Percentiles rank a stretch among this genome's conserved stretches.
Conservation (phyloP, 805 yeast genomes). For the Lachancea cidri region DNA sequence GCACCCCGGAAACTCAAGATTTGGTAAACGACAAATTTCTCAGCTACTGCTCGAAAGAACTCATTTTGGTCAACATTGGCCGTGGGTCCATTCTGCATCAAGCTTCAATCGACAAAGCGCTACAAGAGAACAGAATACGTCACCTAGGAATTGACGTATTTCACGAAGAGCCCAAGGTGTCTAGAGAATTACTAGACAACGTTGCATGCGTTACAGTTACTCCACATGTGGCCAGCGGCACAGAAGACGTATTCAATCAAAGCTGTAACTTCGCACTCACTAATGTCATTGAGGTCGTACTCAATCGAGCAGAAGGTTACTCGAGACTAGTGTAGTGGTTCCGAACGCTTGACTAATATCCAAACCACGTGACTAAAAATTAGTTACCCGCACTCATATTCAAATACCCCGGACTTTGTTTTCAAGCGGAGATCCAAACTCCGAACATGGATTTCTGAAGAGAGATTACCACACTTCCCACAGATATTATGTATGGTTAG, state of each 20-base stretch:
- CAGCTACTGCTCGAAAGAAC: conserved; percentile 17
- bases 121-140: conserved; percentile 40
- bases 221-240: conserved; percentile 62
- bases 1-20: conserved; percentile 46
- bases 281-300: conserved; percentile 12
- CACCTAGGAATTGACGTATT: conserved; percentile 61
- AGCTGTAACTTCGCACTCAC: conserved; percentile 35
- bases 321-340: background rate
- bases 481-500: no score
- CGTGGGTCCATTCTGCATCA: conserved; percentile 54
- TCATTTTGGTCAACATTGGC: conserved; percentile 50
- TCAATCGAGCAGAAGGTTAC: background rate
- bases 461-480: no score
- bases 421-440: background rate
- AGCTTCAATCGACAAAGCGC: conserved; percentile 41
- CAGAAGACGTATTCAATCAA: conserved; percentile 40
- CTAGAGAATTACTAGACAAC: conserved; percentile 18
- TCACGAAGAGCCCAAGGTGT: conserved; percentile 47
- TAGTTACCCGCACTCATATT: no score
- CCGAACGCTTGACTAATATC: no score
- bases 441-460: background rate
- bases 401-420: background rate
- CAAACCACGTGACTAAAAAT: no score
- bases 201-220: conserved; percentile 35
- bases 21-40: conserved; percentile 42